These are phyloP conservation scores for Sideroxylon spinosum DNA, from an alignment of 179 eudicot species.

Conservation along the genomic window DNA sequence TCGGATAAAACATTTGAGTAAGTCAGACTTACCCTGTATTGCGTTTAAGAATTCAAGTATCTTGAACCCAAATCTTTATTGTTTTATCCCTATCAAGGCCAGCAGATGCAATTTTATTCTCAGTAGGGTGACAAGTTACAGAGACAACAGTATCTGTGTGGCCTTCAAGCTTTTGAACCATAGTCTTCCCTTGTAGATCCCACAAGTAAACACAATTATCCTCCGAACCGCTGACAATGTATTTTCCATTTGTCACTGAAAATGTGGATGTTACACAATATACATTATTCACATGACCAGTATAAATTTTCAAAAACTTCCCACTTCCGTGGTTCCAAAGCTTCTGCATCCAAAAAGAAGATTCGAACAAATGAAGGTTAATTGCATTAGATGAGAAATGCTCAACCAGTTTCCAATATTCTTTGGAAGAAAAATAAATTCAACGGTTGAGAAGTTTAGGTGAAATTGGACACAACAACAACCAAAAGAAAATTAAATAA, in stretches of 20 bases:
- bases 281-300: slow-evolving; percentile 58
- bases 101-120: slow-evolving; percentile 82
- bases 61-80: slow-evolving; percentile 78
- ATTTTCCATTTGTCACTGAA: slow-evolving; percentile 75
- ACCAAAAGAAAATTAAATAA: background rate
- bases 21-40: background rate
- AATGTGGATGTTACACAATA: slow-evolving; percentile 77
- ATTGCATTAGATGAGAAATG: background rate
- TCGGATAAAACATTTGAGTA: background rate
- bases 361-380: background rate
- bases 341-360: slow-evolving; percentile 47
- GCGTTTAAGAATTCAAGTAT: slow-evolving; percentile 16
- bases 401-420: background rate
- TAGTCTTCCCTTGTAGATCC: slow-evolving; percentile 73
- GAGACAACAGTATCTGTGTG: slow-evolving; percentile 82
- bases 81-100: slow-evolving; percentile 73
- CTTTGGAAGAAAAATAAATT: background rate
- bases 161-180: slow-evolving; percentile 88
- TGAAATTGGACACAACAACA: background rate
- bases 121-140: slow-evolving; percentile 75
- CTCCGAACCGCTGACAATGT: slow-evolving; percentile 92
- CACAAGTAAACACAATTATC: slow-evolving; percentile 81
- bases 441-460: background rate
- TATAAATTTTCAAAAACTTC: slow-evolving; percentile 66
- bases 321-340: slow-evolving; percentile 76